Evolutionary conservation across 768 basidiomycete species (phyloP).

Genomic region (Suillus spraguei): DNA sequence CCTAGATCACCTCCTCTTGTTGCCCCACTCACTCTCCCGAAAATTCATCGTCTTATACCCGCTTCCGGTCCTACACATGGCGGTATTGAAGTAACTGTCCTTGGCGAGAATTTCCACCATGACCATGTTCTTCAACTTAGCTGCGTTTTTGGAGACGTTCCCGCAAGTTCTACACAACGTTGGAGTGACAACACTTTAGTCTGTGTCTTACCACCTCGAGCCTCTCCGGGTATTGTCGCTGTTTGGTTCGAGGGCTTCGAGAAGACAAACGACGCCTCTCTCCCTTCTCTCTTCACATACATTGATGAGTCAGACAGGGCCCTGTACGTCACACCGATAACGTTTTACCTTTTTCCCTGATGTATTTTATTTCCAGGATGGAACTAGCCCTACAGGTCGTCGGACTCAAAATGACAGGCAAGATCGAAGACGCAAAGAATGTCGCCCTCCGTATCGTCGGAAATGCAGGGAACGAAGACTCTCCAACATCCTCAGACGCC

Average conservation of each 20-base stretch:
- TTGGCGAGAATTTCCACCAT: constrained; percentile 89
- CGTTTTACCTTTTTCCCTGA: constrained; percentile 15
- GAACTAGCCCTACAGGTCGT: constrained; percentile 95
- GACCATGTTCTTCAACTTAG: constrained; percentile 67
- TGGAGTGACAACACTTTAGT: constrained; percentile 95
- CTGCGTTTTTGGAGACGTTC: constrained; percentile 84
- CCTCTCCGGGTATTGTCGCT: constrained; percentile 80
- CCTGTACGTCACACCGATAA: constrained; percentile 55
- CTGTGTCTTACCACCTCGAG: constrained; percentile 84
- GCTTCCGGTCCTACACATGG: constrained; percentile 85
- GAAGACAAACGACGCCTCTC: constrained; percentile 55
- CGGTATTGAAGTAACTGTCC: constrained; percentile 92
- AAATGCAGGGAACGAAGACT: constrained; percentile 57
- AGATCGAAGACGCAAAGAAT: constrained; percentile 90
- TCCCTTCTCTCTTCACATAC: constrained; percentile 81
- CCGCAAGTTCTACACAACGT: constrained; percentile 81
- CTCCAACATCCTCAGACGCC: constrained; percentile 39
- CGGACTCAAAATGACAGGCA: constrained; percentile 95
- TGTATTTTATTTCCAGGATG: constrained; percentile 58
- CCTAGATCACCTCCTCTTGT: constrained; percentile 48
- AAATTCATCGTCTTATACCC: constrained; percentile 85
- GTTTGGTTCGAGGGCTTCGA: constrained; percentile 86
- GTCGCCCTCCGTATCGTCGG: constrained; percentile 94
- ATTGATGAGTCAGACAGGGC: constrained; percentile 88
- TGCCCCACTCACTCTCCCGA: constrained; percentile 58